phyloP scores from a whole-genome alignment of 192 early-diverging fungal species.

The Coemansia sp. region DNA sequence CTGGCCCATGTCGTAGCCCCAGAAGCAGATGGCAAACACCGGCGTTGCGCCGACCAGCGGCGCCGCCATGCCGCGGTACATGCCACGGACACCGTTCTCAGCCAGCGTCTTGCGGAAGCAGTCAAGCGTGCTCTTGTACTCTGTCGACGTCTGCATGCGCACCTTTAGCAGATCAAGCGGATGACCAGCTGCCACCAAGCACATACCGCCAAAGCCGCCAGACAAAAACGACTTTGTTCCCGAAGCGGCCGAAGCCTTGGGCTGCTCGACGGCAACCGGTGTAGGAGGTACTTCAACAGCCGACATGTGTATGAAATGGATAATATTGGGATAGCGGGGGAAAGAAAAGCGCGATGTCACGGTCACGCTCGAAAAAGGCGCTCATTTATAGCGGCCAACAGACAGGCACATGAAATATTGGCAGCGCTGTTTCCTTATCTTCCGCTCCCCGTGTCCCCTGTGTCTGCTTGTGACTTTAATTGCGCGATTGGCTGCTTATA shows the following conservation, averaged over 20 bases:
- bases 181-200: conserved; percentile 71
- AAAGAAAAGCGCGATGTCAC: conserved; percentile 3
- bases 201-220: conserved; percentile 89
- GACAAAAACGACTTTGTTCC: conserved; percentile 85
- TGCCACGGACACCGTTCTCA: conserved; percentile 84
- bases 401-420: conserved; percentile 10
- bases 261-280: conserved; percentile 6
- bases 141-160: conserved; percentile 86
- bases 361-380: not conserved
- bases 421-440: conserved; percentile 8
- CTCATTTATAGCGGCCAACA: conserved; percentile 3
- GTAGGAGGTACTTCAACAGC: conserved; percentile 8
- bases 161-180: conserved; percentile 93
- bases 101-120: conserved; percentile 89
- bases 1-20: conserved; percentile 62
- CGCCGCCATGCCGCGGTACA: conserved; percentile 95
- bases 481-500: not conserved
- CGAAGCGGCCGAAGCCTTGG: conserved; percentile 24
- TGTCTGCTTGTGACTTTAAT: not conserved
- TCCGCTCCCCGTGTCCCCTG: conserved; percentile 6
- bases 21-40: conserved; percentile 94
- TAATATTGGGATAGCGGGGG: not conserved
- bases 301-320: conserved; percentile 19
- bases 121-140: conserved; percentile 86
- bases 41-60: conserved; percentile 94